phyloP scores from a whole-genome alignment of 768 basidiomycete species.

The Ramaria rubella region DNA sequence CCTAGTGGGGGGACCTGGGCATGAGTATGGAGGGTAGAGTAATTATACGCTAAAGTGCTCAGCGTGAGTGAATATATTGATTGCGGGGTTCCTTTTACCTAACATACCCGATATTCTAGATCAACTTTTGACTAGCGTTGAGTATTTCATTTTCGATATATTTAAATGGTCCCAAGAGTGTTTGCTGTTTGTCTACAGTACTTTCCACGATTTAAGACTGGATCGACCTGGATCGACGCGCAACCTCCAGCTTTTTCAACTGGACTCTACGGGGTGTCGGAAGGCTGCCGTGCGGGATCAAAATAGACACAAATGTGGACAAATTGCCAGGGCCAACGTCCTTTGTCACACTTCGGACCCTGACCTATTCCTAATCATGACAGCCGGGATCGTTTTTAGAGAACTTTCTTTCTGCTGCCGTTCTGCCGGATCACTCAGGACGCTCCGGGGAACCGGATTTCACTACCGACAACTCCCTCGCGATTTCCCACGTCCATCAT shows the following conservation, averaged over 20 bases:
- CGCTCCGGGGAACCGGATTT: background rate
- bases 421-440: background rate
- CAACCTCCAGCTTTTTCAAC: too few relatives aligned
- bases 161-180: background rate
- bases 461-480: too few relatives aligned
- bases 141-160: background rate
- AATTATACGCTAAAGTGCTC: background rate
- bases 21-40: background rate
- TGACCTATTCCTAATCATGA: background rate
- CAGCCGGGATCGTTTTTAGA: background rate
- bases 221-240: too few relatives aligned
- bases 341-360: background rate
- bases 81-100: background rate
- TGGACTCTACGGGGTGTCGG: background rate
- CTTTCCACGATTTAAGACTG: too few relatives aligned
- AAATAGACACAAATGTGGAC: background rate
- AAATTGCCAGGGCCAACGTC: background rate
- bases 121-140: background rate
- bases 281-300: background rate
- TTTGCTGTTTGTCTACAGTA: background rate
- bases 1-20: background rate
- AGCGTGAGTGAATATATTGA: background rate
- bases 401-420: background rate
- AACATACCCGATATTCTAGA: background rate
- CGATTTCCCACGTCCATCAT: too few relatives aligned